Conservation (phyloP, 1,139 yeast genomes). For the Hemisphaericaspora subhashii region DNA sequence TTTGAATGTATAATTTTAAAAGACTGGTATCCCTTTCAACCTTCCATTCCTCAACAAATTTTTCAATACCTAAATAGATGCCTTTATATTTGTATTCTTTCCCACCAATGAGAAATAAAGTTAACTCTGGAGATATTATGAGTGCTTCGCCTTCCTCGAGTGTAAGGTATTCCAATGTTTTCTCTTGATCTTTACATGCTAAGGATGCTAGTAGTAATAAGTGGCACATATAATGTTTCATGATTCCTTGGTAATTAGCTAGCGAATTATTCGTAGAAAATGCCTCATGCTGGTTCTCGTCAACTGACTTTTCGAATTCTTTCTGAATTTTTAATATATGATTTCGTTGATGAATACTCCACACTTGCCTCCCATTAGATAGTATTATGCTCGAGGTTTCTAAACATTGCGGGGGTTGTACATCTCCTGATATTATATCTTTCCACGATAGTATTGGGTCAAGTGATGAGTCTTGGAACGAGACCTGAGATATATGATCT, state of each 20-base stretch:
- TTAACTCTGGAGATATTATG: conserved; percentile 11
- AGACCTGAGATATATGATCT: not conserved
- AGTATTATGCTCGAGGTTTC: conserved; percentile 2
- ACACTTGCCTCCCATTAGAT: conserved; percentile 7
- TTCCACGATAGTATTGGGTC: conserved; percentile 1
- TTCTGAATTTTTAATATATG: conserved; percentile 5
- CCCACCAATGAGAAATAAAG: conserved; percentile 12
- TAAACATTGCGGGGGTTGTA: not conserved
- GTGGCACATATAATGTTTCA: conserved; percentile 5
- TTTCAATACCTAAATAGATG: conserved; percentile 8
- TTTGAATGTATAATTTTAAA: conserved; percentile 17
- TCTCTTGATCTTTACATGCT: conserved; percentile 5
- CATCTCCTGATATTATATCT: not conserved
- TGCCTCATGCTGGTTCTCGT: conserved; percentile 5
- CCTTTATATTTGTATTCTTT: conserved; percentile 4
- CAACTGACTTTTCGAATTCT: conserved; percentile 5
- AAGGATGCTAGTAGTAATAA: conserved; percentile 8
- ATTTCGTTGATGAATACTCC: conserved; percentile 6
- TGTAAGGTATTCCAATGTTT: conserved; percentile 2
- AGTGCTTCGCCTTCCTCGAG: conserved; percentile 3
- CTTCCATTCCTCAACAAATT: conserved; percentile 6
- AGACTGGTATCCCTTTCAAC: conserved; percentile 6
- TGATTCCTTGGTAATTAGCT: not conserved
- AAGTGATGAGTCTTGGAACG: conserved; percentile 2
- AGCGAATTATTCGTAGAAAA: conserved; percentile 4